phyloP scores from a whole-genome alignment of 176 grass and related monocot genomes.

The Oryza punctata region DNA sequence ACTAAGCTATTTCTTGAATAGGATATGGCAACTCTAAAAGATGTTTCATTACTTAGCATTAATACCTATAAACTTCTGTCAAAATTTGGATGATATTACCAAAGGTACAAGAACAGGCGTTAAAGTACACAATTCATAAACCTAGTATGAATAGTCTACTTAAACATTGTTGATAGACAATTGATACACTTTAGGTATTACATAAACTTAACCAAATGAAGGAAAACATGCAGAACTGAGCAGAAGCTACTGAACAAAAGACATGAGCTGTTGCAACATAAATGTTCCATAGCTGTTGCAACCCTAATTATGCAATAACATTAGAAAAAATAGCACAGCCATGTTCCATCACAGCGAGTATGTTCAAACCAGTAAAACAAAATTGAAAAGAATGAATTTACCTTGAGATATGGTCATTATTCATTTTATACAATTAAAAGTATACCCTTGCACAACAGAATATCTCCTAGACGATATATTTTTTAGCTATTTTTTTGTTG shows the following conservation, averaged over 20 bases:
- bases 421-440: background rate
- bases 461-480: background rate
- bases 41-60: conserved; percentile 1
- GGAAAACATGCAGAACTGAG: background rate
- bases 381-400: conserved; percentile 23
- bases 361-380: no score
- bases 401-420: conserved; percentile 23
- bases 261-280: no score
- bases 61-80: background rate
- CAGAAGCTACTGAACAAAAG: conserved; percentile 31
- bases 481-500: conserved; percentile 13
- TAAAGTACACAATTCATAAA: conserved; percentile 13
- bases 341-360: no score
- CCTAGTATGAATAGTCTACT: background rate
- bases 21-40: background rate
- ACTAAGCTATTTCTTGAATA: background rate
- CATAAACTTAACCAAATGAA: conserved; percentile 1
- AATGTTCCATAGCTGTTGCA: no score
- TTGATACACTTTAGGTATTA: background rate
- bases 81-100: background rate
- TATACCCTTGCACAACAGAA: conserved; percentile 20
- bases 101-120: conserved; percentile 24
- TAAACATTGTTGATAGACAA: conserved; percentile 21
- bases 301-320: no score
- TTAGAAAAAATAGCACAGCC: no score